phyloP scores from a whole-genome alignment of 805 yeast species.

The Metschnikowia koreensis region DNA sequence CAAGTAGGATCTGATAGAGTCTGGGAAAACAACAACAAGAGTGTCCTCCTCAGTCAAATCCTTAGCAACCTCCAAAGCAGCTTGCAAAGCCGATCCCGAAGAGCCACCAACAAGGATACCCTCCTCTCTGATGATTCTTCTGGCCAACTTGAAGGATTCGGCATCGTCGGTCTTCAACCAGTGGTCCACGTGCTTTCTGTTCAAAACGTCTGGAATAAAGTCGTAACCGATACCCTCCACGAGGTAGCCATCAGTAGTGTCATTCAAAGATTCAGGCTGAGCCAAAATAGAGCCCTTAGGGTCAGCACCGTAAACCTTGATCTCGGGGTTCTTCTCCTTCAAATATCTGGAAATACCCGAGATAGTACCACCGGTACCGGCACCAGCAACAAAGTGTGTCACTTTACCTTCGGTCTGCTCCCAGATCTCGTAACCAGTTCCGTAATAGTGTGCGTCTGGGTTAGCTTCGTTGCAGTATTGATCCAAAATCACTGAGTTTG shows the following conservation, averaged over 20 bases:
- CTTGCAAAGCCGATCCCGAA: constrained; percentile 80
- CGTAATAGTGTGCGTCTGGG: constrained; percentile 80
- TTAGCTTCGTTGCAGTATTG: constrained; percentile 78
- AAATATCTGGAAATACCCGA: constrained; percentile 84
- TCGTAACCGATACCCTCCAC: constrained; percentile 94
- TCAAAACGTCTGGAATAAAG: constrained; percentile 77
- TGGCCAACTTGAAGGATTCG: constrained; percentile 74
- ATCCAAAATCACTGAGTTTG: constrained; percentile 79
- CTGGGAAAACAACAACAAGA: constrained; percentile 82
- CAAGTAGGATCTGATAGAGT: constrained; percentile 80
- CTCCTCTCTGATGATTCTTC: constrained; percentile 79
- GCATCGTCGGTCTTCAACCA: constrained; percentile 88
- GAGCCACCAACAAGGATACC: constrained; percentile 91
- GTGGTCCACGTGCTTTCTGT: constrained; percentile 61
- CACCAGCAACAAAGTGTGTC: constrained; percentile 81
- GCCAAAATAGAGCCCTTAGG: constrained; percentile 87
- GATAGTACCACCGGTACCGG: constrained; percentile 96
- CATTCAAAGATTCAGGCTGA: constrained; percentile 68
- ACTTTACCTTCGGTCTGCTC: constrained; percentile 71
- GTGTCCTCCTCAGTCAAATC: constrained; percentile 70
- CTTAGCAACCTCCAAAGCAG: constrained; percentile 67
- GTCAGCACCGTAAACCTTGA: constrained; percentile 75
- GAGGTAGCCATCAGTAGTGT: constrained; percentile 57
- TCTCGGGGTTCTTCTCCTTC: constrained; percentile 63
- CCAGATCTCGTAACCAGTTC: constrained; percentile 85